Percentiles rank a stretch among this genome's conserved stretches.
Conservation (phyloP, 495 filamentous ascomycete species). For the Aspergillus bridgeri region DNA sequence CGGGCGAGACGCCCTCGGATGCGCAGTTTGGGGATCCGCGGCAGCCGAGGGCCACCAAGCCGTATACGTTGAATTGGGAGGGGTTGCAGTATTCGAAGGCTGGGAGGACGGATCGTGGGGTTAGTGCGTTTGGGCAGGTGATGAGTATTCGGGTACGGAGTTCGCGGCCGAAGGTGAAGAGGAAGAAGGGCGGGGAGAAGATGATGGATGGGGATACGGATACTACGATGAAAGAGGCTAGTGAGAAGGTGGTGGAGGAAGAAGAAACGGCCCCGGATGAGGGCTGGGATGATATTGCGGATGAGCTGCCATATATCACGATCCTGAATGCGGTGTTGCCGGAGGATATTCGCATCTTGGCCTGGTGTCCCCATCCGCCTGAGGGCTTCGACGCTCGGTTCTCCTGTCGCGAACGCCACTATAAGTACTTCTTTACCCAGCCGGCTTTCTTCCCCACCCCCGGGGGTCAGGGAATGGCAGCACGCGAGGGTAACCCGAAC, state of each 20-base stretch:
- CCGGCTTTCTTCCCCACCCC: conserved; percentile 70
- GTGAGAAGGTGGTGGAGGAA: conserved; percentile 15
- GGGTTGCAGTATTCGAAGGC: conserved; percentile 89
- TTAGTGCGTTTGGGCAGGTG: conserved; percentile 97
- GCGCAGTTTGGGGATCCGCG: conserved; percentile 14
- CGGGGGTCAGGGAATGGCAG: conserved; percentile 31
- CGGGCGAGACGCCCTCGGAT: conserved; percentile 37
- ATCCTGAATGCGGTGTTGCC: conserved; percentile 85
- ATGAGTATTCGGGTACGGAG: conserved; percentile 79
- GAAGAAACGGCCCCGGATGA: conserved; percentile 31
- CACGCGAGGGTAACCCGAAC: conserved; percentile 18
- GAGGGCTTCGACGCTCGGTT: conserved; percentile 86
- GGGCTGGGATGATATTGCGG: conserved; percentile 68
- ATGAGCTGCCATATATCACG: conserved; percentile 79
- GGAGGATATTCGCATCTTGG: conserved; percentile 81
- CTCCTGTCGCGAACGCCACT: conserved; percentile 82
- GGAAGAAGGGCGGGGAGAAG: neutral
- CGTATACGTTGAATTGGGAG: conserved; percentile 63
- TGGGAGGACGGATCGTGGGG: conserved; percentile 86
- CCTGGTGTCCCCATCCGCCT: conserved; percentile 86
- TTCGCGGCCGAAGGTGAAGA: conserved; percentile 52
- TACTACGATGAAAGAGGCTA: conserved; percentile 19
- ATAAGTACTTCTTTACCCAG: conserved; percentile 96
- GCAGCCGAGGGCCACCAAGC: conserved; percentile 26
- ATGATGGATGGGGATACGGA: neutral